phyloP scores from a whole-genome alignment of 1,139 yeast genomes.

The Wickerhamomyces sp. region DNA sequence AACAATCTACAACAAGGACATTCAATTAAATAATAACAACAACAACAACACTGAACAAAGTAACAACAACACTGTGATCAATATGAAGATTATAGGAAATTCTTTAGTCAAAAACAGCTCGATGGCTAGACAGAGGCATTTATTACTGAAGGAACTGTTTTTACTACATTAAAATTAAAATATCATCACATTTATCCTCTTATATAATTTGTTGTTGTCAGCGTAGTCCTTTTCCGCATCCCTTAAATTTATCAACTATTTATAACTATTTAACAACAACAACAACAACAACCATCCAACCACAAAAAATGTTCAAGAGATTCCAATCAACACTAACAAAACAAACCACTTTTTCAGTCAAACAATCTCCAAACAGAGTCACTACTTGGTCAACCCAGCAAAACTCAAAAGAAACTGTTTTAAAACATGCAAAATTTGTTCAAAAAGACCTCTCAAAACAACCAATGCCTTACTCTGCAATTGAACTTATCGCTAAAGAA shows the following conservation, averaged over 20 bases:
- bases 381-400: slow-evolving; percentile 72
- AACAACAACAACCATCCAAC: background rate
- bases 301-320: slow-evolving; percentile 1
- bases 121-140: slow-evolving; percentile 2
- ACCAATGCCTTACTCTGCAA: slow-evolving; percentile 83
- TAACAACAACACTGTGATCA: background rate
- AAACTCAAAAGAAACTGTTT: slow-evolving; percentile 53
- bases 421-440: slow-evolving; percentile 64
- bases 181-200: background rate
- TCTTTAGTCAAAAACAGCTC: background rate
- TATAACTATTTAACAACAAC: background rate
- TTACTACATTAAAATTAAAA: background rate
- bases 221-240: background rate
- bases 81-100: slow-evolving; percentile 2
- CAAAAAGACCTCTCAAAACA: slow-evolving; percentile 64
- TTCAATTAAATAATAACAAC: background rate
- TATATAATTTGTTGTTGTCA: background rate
- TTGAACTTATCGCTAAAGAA: slow-evolving; percentile 71
- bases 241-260: background rate
- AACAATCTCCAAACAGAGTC: slow-evolving; percentile 74
- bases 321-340: slow-evolving; percentile 5
- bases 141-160: slow-evolving; percentile 3
- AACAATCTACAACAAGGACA: slow-evolving; percentile 2
- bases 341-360: slow-evolving; percentile 4
- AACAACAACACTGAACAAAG: background rate